Evolutionary conservation across 2,329 filamentous ascomycete genomes (phyloP).

Genomic region (Aspergillus uvarum): DNA sequence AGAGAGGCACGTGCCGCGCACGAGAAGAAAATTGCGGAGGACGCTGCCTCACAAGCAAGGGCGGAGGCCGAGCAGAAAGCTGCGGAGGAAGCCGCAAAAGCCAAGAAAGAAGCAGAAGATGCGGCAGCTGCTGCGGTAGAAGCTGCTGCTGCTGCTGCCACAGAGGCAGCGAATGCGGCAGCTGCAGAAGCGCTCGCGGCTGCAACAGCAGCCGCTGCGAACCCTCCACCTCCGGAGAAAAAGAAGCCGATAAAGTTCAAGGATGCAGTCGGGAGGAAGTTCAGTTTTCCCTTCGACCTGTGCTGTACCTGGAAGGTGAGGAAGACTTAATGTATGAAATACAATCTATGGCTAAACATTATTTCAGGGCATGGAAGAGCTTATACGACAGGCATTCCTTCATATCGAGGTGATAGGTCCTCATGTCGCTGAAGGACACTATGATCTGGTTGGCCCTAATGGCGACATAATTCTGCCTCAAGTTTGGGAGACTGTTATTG

Average conservation of each 20-base stretch:
- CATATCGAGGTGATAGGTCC: conserved; percentile 75
- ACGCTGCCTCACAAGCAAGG: conserved; percentile 49
- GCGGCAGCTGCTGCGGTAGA: conserved; percentile 40
- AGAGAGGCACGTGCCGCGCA: conserved; percentile 40
- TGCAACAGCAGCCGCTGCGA: conserved; percentile 34
- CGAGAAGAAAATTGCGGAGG: conserved; percentile 44
- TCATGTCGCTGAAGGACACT: conserved; percentile 75
- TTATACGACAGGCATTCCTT: conserved; percentile 80
- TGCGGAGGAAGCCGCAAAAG: conserved; percentile 50
- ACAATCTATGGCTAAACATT: conserved; percentile 6
- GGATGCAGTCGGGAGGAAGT: conserved; percentile 86
- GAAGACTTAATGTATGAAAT: not conserved
- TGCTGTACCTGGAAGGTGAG: conserved; percentile 81
- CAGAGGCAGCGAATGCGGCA: conserved; percentile 38
- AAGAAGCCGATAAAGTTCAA: conserved; percentile 84
- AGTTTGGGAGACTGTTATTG: conserved; percentile 77
- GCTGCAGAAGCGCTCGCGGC: conserved; percentile 38
- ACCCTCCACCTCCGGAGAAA: conserved; percentile 51
- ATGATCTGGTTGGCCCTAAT: conserved; percentile 75
- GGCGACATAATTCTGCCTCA: conserved; percentile 79
- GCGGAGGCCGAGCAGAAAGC: conserved; percentile 48
- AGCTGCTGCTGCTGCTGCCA: conserved; percentile 40
- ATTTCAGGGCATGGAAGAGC: conserved; percentile 71
- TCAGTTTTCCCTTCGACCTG: conserved; percentile 83
- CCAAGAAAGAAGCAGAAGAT: conserved; percentile 46